A percentile compares a stretch with the other conserved stretches of the same genome.
Evolutionary conservation across 1,284 basidiomycete species (phyloP).

Genomic region (Somion occarium): DNA sequence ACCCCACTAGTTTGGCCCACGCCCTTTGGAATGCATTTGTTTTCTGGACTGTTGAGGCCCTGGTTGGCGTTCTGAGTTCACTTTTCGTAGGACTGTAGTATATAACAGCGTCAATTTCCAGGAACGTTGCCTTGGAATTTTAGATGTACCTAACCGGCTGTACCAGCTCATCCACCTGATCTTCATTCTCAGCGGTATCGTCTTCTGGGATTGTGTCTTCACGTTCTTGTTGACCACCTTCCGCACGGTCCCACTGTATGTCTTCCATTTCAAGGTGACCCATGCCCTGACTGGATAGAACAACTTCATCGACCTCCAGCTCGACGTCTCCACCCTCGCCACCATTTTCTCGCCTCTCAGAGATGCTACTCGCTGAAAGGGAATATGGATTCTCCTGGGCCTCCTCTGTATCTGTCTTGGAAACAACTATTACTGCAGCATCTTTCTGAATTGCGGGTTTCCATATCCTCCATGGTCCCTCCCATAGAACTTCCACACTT

Average conservation of each 20-base stretch:
- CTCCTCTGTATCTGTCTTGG: background rate
- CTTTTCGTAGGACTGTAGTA: background rate
- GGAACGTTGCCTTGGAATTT: too few species aligned
- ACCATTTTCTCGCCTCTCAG: conserved; percentile 13
- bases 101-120: background rate
- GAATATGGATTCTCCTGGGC: conserved; percentile 27
- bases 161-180: background rate
- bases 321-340: conserved; percentile 34
- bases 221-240: conserved; percentile 25
- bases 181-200: conserved; percentile 16
- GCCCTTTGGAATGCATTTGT: conserved; percentile 18
- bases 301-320: conserved; percentile 49
- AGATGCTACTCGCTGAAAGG: conserved; percentile 10
- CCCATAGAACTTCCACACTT: conserved; percentile 77
- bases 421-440: too few species aligned
- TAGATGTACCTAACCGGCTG: too few species aligned
- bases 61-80: conserved; percentile 1
- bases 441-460: conserved; percentile 32
- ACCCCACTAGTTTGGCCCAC: conserved; percentile 21
- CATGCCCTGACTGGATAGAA: conserved; percentile 50
- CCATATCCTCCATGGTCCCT: conserved; percentile 52
- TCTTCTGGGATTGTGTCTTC: conserved; percentile 27
- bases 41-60: conserved; percentile 11
- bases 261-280: conserved; percentile 35
- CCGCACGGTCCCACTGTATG: conserved; percentile 28